Evolutionary conservation across 2,329 filamentous ascomycete species (phyloP).

Genomic region (Ophiostoma himal-ulmi): DNA sequence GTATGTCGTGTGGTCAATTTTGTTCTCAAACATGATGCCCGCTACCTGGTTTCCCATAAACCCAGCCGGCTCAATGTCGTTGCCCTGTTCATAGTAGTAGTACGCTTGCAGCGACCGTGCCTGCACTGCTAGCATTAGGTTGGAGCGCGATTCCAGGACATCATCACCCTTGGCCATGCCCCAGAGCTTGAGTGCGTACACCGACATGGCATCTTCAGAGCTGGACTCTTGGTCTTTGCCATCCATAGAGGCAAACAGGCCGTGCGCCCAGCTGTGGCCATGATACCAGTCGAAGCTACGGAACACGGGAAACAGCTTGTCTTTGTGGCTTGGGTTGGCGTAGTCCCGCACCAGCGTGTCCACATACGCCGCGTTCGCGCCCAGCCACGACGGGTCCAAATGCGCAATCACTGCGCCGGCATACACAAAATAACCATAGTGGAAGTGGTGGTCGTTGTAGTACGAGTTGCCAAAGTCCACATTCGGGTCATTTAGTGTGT

Average conservation of each 20-base stretch:
- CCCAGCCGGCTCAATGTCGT: constrained; percentile 62
- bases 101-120: constrained; percentile 69
- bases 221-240: constrained; percentile 83
- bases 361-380: constrained; percentile 69
- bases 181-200: constrained; percentile 92
- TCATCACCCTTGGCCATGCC: constrained; percentile 68
- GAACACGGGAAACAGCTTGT: constrained; percentile 73
- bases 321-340: constrained; percentile 66
- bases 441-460: constrained; percentile 72
- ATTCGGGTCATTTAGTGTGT: constrained; percentile 60
- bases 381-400: constrained; percentile 69
- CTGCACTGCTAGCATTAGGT: constrained; percentile 77
- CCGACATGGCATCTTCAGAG: constrained; percentile 83
- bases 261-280: constrained; percentile 90
- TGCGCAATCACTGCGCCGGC: constrained; percentile 76
- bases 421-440: constrained; percentile 86
- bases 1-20: constrained; percentile 87
- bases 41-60: constrained; percentile 74
- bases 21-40: constrained; percentile 83
- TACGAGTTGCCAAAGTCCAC: constrained; percentile 86
- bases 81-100: constrained; percentile 70
- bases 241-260: constrained; percentile 62
- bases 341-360: constrained; percentile 77
- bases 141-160: constrained; percentile 73
- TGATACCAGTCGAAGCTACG: constrained; percentile 90